Base-by-base conservation (phyloP, 2,329 filamentous ascomycete species). In the Ambrosiella cleistominuta region DNA sequence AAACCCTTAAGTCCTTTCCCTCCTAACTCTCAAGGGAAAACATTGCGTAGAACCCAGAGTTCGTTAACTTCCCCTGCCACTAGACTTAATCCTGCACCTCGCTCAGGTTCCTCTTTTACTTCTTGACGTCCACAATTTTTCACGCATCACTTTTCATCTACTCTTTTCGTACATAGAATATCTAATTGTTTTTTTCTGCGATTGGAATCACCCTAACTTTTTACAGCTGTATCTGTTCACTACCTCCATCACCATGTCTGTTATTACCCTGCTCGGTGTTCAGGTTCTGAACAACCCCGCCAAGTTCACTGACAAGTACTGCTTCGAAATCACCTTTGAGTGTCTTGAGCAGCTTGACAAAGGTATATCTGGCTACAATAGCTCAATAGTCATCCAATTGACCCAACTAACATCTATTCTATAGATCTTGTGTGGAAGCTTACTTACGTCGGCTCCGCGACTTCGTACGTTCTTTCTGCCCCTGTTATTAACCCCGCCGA, bases 321-420 rank as follows among this genome's bases (percentile, higher is more conserved):
- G 93, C 71, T 95, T 98, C 65, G 91, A 98, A 73, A 97, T 98
- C 70, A 98, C 93, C 15, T 98, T 98, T 63, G 93, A 98, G 72
- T 97, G 93, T 67, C 81, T 97, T 27, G 93, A 98, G 75, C 81
- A 85, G 64, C 80, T 98, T 44, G 87, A 95, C 69, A 96, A 96
- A 73, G 90, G 89, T 90, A 71, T 38, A 71, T 63, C 47, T 36
- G 37, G 9, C 27, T 13, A 36, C 44, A 12, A 38, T 53, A 15
- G 27, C 38, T 36, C 40, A 50, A 36, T 40, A 27, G 12, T 40
- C 37, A 27, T 13, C 11, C 35, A 37, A 54, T 51, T 58, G 36
- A 44, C 56, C 38, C n/a, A 36, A 11, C 64, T 67, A 62, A 65
- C 60, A 38, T 50, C 17, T 55, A 50, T 37, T 58, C 3, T 42